Evolutionary conservation across 805 yeast genomes (phyloP).

Genomic region (Suhomyces sp.): DNA sequence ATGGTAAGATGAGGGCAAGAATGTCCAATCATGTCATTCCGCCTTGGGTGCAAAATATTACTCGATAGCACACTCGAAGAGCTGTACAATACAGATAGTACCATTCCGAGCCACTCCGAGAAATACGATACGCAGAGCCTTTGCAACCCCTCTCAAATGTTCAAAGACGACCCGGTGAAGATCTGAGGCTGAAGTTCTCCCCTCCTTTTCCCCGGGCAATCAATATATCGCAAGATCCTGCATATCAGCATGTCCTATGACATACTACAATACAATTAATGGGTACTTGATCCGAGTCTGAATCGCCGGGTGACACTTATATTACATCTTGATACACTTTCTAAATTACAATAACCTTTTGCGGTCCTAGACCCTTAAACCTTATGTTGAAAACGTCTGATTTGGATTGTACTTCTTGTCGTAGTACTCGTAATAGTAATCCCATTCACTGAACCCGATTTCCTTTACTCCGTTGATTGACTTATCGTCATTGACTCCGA

Average conservation of each 20-base stretch:
- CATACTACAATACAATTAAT: neutral
- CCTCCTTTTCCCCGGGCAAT: neutral
- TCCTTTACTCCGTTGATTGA: conserved; percentile 35
- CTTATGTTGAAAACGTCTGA: neutral
- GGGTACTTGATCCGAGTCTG: neutral
- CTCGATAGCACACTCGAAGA: neutral
- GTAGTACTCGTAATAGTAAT: conserved; percentile 33
- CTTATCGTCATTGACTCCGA: conserved; percentile 36
- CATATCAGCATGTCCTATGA: neutral
- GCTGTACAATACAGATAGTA: neutral
- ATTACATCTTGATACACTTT: neutral
- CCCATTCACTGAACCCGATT: conserved; percentile 43
- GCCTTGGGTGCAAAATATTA: neutral
- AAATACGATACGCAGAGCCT: neutral
- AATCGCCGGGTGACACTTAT: neutral
- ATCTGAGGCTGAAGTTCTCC: neutral
- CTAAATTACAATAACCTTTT: neutral
- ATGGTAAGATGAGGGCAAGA: neutral
- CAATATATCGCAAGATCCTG: neutral
- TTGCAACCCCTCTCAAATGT: neutral
- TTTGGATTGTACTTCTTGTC: conserved; percentile 14
- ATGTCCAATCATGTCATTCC: neutral
- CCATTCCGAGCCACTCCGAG: neutral
- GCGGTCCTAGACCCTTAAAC: neutral
- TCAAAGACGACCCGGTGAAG: neutral